These are phyloP conservation scores for Gynochthodes officinalis DNA, from an alignment of 257 asterid species.

Conservation along the genomic window DNA sequence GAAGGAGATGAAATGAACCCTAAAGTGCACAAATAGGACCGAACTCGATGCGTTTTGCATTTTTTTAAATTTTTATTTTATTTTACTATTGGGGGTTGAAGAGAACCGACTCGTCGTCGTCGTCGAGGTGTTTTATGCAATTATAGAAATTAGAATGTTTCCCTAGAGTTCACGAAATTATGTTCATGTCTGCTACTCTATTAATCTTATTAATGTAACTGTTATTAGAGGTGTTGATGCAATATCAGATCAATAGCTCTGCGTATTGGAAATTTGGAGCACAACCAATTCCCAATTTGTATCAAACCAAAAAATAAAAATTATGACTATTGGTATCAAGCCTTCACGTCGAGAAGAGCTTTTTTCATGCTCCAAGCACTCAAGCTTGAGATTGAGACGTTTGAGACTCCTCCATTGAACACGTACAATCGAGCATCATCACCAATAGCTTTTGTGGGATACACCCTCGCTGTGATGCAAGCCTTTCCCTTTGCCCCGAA, in stretches of 20 bases:
- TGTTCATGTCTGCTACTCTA: too few relatives aligned
- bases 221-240: too few relatives aligned
- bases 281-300: not conserved
- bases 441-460: constrained; percentile 26
- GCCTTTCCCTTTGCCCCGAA: constrained; percentile 32
- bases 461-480: constrained; percentile 34
- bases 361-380: constrained; percentile 34
- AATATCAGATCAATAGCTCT: too few relatives aligned
- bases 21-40: not conserved
- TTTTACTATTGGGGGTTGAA: not conserved
- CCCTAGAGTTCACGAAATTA: too few relatives aligned
- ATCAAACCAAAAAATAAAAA: not conserved
- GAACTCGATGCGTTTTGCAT: not conserved
- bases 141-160: too few relatives aligned
- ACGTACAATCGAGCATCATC: constrained; percentile 21
- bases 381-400: constrained; percentile 16
- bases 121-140: not conserved
- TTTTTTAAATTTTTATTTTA: not conserved
- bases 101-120: not conserved
- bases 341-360: constrained; percentile 18
- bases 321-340: not conserved
- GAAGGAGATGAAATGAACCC: constrained; percentile 2
- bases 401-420: constrained; percentile 24
- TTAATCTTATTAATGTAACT: too few relatives aligned
- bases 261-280: too few relatives aligned